These are phyloP conservation scores for Murraya koenigii DNA, from an alignment of 345 rosid genomes.

Conservation along the genomic window DNA sequence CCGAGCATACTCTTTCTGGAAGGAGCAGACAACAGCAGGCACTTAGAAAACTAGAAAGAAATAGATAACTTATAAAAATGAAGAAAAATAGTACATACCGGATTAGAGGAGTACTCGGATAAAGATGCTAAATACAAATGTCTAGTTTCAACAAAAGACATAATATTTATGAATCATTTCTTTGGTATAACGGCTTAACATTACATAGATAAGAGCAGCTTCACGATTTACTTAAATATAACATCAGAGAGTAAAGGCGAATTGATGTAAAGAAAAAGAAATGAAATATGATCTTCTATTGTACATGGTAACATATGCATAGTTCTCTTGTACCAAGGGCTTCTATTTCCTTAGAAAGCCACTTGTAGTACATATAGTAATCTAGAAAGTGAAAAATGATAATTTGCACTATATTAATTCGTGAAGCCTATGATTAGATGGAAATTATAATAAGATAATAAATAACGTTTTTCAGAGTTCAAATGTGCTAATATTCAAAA, in stretches of 20 bases:
- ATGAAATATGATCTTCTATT: not conserved
- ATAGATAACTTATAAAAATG: not conserved
- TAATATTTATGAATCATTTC: not conserved
- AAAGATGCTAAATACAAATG: not conserved
- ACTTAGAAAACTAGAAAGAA: not conserved
- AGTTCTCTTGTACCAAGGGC: no score
- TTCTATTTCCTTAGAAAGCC: not conserved
- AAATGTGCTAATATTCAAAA: not conserved
- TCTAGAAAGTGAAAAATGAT: not conserved
- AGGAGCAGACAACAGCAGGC: not conserved
- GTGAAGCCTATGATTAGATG: not conserved
- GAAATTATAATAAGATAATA: not conserved
- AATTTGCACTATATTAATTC: not conserved
- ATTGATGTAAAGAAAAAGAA: not conserved
- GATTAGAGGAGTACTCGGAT: not conserved
- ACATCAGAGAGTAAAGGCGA: not conserved
- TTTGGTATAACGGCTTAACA: not conserved
- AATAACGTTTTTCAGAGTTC: not conserved
- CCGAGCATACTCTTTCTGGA: slow-evolving; percentile 52
- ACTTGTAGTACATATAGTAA: not conserved
- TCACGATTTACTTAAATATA: not conserved
- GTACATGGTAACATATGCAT: not conserved
- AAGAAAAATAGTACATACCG: not conserved
- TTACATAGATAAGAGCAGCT: not conserved
- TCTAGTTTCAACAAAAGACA: not conserved